phyloP scores from a whole-genome alignment of 2,329 filamentous ascomycete genomes.

The Aureobasidium subglaciale region DNA sequence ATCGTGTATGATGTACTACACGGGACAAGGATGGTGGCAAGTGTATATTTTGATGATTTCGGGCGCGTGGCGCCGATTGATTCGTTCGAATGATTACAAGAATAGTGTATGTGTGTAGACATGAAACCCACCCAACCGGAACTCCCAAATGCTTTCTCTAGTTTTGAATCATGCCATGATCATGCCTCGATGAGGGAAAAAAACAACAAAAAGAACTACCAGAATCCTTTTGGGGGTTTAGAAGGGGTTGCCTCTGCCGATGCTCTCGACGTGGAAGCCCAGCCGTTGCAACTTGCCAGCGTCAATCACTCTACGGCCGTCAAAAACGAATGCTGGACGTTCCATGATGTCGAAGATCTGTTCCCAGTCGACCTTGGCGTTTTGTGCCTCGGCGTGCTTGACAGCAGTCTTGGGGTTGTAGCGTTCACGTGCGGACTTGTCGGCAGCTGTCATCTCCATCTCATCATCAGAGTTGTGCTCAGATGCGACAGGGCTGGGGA shows the following conservation, averaged over 20 bases:
- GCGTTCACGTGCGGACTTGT: constrained; percentile 10
- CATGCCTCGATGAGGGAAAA: not conserved
- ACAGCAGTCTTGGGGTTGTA: constrained; percentile 8
- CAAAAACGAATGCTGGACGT: constrained; percentile 30
- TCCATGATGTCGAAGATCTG: constrained; percentile 28
- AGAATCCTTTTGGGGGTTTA: not conserved
- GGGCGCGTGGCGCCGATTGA: not conserved
- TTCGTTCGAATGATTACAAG: constrained; percentile 8
- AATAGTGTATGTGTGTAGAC: not conserved
- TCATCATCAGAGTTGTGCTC: constrained; percentile 9
- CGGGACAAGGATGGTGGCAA: not conserved
- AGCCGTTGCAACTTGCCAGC: constrained; percentile 24
- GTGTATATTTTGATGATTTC: not conserved
- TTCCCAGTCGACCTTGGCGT: constrained; percentile 26
- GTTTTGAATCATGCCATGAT: constrained; percentile 9
- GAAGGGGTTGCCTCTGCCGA: constrained; percentile 21
- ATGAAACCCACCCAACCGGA: constrained; percentile 9
- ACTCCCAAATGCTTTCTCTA: not conserved
- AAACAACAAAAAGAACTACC: constrained; percentile 1
- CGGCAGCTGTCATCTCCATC: constrained; percentile 10
- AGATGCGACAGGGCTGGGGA: constrained; percentile 10
- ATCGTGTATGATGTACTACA: not conserved
- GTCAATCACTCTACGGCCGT: constrained; percentile 32
- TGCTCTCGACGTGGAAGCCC: constrained; percentile 31
- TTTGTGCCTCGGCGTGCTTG: constrained; percentile 12